Evolutionary conservation across 1,139 yeast genomes (phyloP).

Genomic region (Fermentozyma sake): DNA sequence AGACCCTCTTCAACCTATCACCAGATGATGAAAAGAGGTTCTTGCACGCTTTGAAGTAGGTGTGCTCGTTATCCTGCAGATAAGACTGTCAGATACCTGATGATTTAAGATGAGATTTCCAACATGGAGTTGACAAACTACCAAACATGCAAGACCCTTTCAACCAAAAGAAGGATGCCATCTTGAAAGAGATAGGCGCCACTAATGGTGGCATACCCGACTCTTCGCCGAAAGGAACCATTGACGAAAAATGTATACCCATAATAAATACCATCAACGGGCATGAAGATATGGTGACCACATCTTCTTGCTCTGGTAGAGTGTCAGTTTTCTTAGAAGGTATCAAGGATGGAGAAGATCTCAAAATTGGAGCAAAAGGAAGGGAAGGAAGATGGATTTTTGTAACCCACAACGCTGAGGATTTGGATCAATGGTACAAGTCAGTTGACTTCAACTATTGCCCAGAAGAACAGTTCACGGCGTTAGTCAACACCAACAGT

Average conservation of each 20-base stretch:
- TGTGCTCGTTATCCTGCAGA: no score
- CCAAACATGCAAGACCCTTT: slow-evolving; percentile 46
- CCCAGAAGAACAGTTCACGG: slow-evolving; percentile 8
- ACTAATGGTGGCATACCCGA: slow-evolving; percentile 49
- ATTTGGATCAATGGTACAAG: slow-evolving; percentile 51
- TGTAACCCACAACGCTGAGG: slow-evolving; percentile 61
- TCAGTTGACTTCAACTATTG: slow-evolving; percentile 22
- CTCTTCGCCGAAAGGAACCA: slow-evolving; percentile 80
- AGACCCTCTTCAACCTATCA: slow-evolving; percentile 65
- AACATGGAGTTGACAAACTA: no score
- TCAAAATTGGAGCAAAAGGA: slow-evolving; percentile 78
- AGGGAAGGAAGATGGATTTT: slow-evolving; percentile 82
- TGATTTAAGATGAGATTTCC: slow-evolving; percentile 2
- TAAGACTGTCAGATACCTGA: no score
- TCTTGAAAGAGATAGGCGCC: slow-evolving; percentile 51
- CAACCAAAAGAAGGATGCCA: slow-evolving; percentile 60
- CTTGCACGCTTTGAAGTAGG: slow-evolving; percentile 51
- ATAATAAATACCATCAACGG: slow-evolving; percentile 63
- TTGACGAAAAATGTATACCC: slow-evolving; percentile 69
- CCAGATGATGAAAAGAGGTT: slow-evolving; percentile 71
- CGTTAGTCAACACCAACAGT: slow-evolving; percentile 14
- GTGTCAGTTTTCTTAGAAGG: slow-evolving; percentile 81
- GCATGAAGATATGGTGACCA: slow-evolving; percentile 68
- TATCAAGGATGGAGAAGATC: slow-evolving; percentile 19
- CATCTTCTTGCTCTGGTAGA: slow-evolving; percentile 86